These are phyloP conservation scores for Eimeria acervulina DNA, from an alignment of 169 alveolate species.

Conservation along the genomic window DNA sequence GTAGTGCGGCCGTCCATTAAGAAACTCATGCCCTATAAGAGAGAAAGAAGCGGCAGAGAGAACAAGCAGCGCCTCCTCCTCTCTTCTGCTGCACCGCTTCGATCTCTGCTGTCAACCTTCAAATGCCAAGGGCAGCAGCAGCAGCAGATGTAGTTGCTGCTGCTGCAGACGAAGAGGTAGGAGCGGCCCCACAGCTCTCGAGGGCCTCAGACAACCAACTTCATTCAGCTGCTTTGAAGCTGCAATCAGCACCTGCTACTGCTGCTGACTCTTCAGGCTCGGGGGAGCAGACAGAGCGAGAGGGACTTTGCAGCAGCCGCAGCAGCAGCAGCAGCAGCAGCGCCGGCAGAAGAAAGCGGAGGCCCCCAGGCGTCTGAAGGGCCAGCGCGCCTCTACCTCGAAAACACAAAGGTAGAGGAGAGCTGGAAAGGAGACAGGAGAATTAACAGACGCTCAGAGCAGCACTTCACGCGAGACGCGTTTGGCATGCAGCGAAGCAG, in stretches of 20 bases:
- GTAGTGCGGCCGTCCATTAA: conserved; percentile 63
- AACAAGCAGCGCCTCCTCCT: neutral
- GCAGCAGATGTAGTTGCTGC: neutral
- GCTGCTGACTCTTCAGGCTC: neutral
- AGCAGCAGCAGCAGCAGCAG: conserved; percentile 2
- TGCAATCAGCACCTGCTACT: neutral
- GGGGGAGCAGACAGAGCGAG: neutral
- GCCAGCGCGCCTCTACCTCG: neutral
- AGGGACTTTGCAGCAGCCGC: neutral
- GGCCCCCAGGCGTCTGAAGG: neutral
- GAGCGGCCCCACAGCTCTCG: conserved; percentile 35
- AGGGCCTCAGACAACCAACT: neutral
- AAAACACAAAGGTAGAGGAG: neutral
- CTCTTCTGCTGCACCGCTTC: neutral
- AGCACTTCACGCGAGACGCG: conserved; percentile 16
- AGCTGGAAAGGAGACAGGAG: neutral
- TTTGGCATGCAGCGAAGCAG: conserved; percentile 36
- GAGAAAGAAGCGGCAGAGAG: too few relatives aligned
- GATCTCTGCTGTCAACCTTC: neutral
- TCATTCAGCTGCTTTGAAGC: neutral
- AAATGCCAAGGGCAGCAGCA: neutral
- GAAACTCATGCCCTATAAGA: conserved; percentile 35
- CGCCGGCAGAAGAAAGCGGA: neutral
- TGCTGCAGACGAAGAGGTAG: neutral
- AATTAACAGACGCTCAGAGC: neutral